Conservation (phyloP, 2,329 filamentous ascomycete genomes). For the Ophiocordyceps camponoti-saundersi region DNA sequence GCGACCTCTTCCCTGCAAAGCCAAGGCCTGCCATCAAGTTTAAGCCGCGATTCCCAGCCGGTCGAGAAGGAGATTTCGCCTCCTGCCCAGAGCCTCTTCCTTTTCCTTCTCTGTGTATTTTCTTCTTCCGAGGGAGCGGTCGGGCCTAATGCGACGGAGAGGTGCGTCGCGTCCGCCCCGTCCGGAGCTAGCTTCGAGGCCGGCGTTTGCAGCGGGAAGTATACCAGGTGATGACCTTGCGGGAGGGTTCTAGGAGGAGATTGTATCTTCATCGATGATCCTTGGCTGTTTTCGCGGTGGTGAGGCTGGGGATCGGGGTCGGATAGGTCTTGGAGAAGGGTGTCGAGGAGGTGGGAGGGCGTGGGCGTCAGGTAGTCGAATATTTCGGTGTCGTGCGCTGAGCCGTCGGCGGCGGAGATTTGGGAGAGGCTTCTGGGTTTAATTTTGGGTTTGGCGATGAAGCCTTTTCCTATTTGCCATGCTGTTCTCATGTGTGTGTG, state of each 20-base stretch:
- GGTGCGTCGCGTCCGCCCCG: slow-evolving; percentile 54
- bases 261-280: slow-evolving; percentile 4
- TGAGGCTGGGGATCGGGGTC: no score
- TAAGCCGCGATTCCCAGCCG: slow-evolving; percentile 12
- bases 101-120: neutral
- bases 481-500: no score
- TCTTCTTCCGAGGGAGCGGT: neutral
- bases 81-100: slow-evolving; percentile 59
- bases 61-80: slow-evolving; percentile 45
- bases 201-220: slow-evolving; percentile 60
- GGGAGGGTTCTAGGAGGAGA: slow-evolving; percentile 26
- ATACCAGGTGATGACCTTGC: slow-evolving; percentile 65
- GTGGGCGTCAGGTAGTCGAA: slow-evolving; percentile 34
- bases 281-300: neutral
- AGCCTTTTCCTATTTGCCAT: no score
- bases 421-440: neutral
- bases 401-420: neutral
- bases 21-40: slow-evolving; percentile 20
- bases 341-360: slow-evolving; percentile 46
- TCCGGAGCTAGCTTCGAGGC: slow-evolving; percentile 52
- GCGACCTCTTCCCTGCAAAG: slow-evolving; percentile 29
- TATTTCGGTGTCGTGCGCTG: neutral
- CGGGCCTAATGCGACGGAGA: neutral
- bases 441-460: neutral
- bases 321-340: slow-evolving; percentile 38